Evolutionary conservation across 1,284 basidiomycete species (phyloP), one percentile per base, ranked within the genome.

Genomic region (Moesziomyces parantarcticus): DNA sequence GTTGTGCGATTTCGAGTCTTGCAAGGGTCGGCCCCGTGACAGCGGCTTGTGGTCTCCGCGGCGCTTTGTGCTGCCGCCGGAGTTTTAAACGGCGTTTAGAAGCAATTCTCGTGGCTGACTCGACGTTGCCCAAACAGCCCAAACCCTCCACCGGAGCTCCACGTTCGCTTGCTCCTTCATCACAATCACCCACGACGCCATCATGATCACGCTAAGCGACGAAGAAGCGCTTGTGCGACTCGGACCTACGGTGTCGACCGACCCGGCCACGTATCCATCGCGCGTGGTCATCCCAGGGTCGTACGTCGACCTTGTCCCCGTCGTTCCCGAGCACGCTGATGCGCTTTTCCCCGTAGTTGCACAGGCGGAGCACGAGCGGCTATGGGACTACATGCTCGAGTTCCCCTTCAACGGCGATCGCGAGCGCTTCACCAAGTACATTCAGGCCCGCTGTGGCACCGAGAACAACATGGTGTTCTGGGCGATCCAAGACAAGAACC

Each of bases 391-490:
- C 49, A 59, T 72, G 58, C 56, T 72, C 20, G 51, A 66, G 16
- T 1, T 5, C 1, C 51, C 68, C 16, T 66, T 66, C 58, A 36
- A 62, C 23, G 68, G 68, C 43, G 61, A 72, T 43, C 29, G 40
- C 3, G n/a, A 39, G 0, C 50, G 46, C 23, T 67, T 61, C 21
- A 16, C 26, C 16, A 4, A 46, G 3, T 61, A 54, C 47, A 54
- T 67, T 23, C 5, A 54, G 7, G 36, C 50, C 0, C 58, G 58
- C 14, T 45, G 41, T 0, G 42, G 25, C 14, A 54, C 16, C 14
- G 42, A 53, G 16, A 64, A 66, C 55, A 65, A 66, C 34, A 62
- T 65, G 68, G 55, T 55, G 34, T 72, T 72, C n/a, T 72, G 68
- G 68, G 51, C 55, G 5, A 51, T 72, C 42, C 11, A 51, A 11